Conservation (phyloP, 768 basidiomycete genomes). For the Polyporus arcularius region DNA sequence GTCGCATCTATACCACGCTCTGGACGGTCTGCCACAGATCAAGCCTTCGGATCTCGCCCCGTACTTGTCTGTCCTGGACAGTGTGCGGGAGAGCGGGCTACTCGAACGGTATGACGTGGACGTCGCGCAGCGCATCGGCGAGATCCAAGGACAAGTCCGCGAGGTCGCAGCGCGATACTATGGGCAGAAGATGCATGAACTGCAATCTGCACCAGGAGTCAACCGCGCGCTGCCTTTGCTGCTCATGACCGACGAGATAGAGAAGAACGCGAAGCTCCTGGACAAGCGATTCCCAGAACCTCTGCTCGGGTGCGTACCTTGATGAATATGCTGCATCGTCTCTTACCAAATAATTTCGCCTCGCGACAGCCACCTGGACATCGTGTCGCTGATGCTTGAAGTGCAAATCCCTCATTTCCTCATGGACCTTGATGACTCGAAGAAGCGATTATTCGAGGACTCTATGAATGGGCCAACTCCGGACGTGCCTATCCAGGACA, state of each 20-base stretch:
- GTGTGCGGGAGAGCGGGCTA: constrained; percentile 67
- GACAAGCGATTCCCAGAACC: constrained; percentile 89
- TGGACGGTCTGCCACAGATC: constrained; percentile 74
- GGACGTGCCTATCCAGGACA: constrained; percentile 86
- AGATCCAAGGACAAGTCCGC: constrained; percentile 67
- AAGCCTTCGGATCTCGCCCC: constrained; percentile 71
- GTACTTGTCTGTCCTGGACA: constrained; percentile 67
- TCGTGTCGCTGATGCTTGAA: constrained; percentile 76
- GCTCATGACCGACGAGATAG: constrained; percentile 85
- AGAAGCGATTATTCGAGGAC: constrained; percentile 76
- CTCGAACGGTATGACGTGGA: constrained; percentile 77
- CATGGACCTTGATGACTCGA: constrained; percentile 64
- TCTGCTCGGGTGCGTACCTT: constrained; percentile 64
- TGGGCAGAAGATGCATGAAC: constrained; percentile 59
- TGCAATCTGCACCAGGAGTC: constrained; percentile 70
- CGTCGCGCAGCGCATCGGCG: constrained; percentile 61
- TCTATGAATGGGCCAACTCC: constrained; percentile 87
- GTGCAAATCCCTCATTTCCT: constrained; percentile 66
- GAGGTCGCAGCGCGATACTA: constrained; percentile 64
- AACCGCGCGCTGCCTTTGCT: constrained; percentile 82
- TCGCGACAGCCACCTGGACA: constrained; percentile 59
- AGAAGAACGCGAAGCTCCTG: constrained; percentile 79
- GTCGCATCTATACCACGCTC: constrained; percentile 78
- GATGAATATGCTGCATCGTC: background rate
- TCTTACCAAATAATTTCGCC: background rate